Conservation (phyloP, 83 land plant genomes). For the Picea abies region DNA sequence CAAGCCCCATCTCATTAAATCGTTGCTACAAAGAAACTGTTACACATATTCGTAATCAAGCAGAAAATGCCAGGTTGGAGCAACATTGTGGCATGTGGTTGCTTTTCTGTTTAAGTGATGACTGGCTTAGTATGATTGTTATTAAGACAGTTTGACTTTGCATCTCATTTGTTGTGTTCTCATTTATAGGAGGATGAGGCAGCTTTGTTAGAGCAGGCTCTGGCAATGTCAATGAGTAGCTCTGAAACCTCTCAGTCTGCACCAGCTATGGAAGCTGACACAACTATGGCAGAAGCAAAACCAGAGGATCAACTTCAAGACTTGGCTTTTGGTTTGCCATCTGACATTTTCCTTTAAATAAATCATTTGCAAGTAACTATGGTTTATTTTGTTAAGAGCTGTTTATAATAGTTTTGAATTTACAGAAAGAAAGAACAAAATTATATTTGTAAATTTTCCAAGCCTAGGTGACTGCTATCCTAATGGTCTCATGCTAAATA, state of each 20-base stretch:
- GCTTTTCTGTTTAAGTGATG: background rate
- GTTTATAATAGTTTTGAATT: background rate
- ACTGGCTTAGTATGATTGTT: background rate
- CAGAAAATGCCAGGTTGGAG: background rate
- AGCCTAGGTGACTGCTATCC: too few species aligned
- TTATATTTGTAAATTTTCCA: too few species aligned
- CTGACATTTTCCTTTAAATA: background rate
- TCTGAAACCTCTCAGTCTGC: conserved; percentile 36
- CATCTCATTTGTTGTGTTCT: background rate
- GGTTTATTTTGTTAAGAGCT: background rate
- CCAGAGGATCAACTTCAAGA: conserved; percentile 65
- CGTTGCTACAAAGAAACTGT: too few species aligned
- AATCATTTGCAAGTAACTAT: background rate
- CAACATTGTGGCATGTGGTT: background rate
- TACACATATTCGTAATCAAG: too few species aligned
- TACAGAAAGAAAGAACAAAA: background rate
- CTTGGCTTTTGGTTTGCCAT: conserved; percentile 63
- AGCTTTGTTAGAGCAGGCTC: conserved; percentile 77
- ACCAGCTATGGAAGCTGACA: conserved; percentile 38
- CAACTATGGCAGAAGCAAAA: conserved; percentile 73
- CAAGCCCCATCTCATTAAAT: too few species aligned
- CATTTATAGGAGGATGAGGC: conserved; percentile 81
- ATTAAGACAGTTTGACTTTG: background rate
- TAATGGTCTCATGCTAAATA: too few species aligned
- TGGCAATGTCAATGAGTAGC: conserved; percentile 94